Conservation (phyloP, 2,329 filamentous ascomycete species). For the Ambrosiella beaveri region DNA sequence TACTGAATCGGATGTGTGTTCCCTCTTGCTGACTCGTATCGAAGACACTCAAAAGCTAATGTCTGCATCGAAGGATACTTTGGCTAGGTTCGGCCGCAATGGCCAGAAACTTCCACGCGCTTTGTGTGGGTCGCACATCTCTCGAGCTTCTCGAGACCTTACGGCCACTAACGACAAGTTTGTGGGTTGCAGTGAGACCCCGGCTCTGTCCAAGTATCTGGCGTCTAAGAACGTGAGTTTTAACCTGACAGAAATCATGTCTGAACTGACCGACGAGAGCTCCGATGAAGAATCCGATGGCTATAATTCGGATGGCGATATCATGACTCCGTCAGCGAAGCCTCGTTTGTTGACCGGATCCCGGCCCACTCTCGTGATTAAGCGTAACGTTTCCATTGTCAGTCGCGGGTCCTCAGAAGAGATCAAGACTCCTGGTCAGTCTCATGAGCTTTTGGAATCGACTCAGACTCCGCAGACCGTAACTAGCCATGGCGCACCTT, state of each 20-base stretch:
- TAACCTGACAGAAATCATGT: constrained; percentile 9
- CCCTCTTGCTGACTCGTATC: constrained; percentile 11
- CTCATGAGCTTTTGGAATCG: constrained; percentile 30
- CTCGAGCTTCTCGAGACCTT: background rate
- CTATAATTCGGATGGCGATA: constrained; percentile 1
- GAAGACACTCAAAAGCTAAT: constrained; percentile 12
- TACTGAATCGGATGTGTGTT: constrained; percentile 12
- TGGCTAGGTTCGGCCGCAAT: background rate
- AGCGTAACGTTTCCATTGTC: constrained; percentile 7
- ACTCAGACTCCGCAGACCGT: constrained; percentile 52
- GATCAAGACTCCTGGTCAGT: constrained; percentile 4
- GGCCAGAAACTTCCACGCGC: constrained; percentile 4
- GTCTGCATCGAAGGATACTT: constrained; percentile 2
- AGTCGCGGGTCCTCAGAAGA: constrained; percentile 11
- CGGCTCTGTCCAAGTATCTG: constrained; percentile 10
- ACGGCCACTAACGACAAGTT: constrained; percentile 6
- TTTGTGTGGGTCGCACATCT: background rate
- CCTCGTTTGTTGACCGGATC: background rate
- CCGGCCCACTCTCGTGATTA: constrained; percentile 10
- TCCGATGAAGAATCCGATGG: constrained; percentile 8
- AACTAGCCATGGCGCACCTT: constrained; percentile 60
- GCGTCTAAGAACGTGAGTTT: constrained; percentile 11
- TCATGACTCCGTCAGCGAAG: background rate
- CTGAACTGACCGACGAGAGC: constrained; percentile 5
- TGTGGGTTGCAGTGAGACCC: constrained; percentile 11